Evolutionary conservation across 2,329 filamentous ascomycete species (phyloP).

Genomic region (Beauveria bassiana): DNA sequence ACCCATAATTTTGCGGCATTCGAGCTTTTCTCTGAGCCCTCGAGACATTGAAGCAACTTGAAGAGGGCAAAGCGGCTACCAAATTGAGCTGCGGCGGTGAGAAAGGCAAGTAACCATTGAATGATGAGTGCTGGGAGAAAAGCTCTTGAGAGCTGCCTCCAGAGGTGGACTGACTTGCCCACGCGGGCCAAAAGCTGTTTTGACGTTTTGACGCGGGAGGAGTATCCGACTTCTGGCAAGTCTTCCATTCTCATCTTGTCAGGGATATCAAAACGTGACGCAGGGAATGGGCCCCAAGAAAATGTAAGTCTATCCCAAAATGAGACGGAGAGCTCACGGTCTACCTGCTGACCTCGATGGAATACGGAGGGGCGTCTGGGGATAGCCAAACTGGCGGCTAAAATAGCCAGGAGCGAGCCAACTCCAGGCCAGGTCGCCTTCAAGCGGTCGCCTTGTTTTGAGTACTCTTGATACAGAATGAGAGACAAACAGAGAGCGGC

Average conservation of each 20-base stretch:
- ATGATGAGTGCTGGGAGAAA: not conserved
- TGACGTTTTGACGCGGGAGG: not conserved
- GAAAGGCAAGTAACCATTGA: conserved; percentile 7
- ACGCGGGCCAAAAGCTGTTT: not conserved
- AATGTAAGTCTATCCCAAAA: not conserved
- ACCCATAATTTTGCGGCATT: not conserved
- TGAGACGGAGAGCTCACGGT: not conserved
- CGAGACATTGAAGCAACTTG: not conserved
- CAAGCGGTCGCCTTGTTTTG: not conserved
- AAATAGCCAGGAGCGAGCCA: not conserved
- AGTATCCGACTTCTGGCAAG: not conserved
- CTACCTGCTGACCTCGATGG: not conserved
- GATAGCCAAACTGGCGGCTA: not conserved
- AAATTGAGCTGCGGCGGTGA: conserved; percentile 2
- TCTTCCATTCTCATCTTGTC: not conserved
- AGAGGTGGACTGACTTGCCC: not conserved
- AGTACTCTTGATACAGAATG: not conserved
- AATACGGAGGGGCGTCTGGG: not conserved
- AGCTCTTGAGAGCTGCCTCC: not conserved
- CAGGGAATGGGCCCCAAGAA: not conserved
- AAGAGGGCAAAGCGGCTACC: conserved; percentile 4
- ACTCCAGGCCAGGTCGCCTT: not conserved
- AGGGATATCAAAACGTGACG: not conserved
- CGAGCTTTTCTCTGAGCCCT: not conserved
- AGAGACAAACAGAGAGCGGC: not conserved